phyloP scores from a whole-genome alignment of 2,329 filamentous ascomycete genomes.

The Alternaria panax region DNA sequence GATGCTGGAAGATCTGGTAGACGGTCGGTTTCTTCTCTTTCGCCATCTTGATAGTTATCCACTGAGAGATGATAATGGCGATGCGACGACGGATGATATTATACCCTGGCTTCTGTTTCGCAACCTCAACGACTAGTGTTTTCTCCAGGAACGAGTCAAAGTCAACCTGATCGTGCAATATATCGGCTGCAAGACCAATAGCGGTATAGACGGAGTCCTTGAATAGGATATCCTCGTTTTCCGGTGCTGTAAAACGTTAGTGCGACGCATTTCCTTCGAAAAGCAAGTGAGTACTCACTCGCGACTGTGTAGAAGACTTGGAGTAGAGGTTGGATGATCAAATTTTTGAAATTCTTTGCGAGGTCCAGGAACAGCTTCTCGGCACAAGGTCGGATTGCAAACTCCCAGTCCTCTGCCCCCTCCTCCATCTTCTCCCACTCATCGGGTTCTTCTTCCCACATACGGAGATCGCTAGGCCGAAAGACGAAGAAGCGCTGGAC shows the following conservation, averaged over 20 bases:
- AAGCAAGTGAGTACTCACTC: conserved; percentile 58
- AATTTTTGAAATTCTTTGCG: conserved; percentile 83
- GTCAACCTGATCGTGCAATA: conserved; percentile 77
- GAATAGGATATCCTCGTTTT: conserved; percentile 74
- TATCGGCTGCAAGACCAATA: conserved; percentile 82
- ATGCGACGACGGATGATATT: conserved; percentile 87
- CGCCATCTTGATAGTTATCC: conserved; percentile 80
- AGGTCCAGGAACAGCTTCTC: conserved; percentile 95
- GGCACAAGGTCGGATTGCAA: conserved; percentile 87
- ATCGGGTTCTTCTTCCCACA: conserved; percentile 94
- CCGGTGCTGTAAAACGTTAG: conserved; percentile 53
- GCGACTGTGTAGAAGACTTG: conserved; percentile 83
- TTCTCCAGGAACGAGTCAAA: conserved; percentile 81
- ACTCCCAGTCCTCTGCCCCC: conserved; percentile 82
- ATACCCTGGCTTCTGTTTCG: conserved; percentile 70
- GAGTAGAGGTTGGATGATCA: conserved; percentile 80
- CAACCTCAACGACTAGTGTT: conserved; percentile 80
- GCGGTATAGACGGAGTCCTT: conserved; percentile 97
- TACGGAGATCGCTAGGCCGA: conserved; percentile 80
- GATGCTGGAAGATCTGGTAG: conserved; percentile 88
- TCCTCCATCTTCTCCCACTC: conserved; percentile 95
- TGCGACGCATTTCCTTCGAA: background rate
- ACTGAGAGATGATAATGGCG: conserved; percentile 86
- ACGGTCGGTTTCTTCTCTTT: conserved; percentile 73
- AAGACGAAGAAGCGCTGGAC: conserved; percentile 91